These are phyloP conservation scores for Hypoxylon subgilvum DNA, from an alignment of 495 filamentous ascomycete genomes.

Conservation along the genomic window DNA sequence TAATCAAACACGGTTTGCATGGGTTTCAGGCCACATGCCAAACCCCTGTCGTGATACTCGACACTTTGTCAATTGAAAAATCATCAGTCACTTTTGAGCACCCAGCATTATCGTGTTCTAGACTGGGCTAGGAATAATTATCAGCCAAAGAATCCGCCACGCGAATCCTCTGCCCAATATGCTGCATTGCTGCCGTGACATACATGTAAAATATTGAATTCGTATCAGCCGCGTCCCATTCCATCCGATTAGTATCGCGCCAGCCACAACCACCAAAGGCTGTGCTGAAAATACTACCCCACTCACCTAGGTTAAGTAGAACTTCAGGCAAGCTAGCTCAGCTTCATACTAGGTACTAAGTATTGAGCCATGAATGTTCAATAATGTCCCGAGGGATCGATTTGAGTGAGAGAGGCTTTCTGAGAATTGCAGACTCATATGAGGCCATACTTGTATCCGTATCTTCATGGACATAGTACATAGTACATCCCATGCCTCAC, in stretches of 20 bases:
- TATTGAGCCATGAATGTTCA: too few species aligned
- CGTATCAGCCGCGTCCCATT: background rate
- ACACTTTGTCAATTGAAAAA: slow-evolving; percentile 1
- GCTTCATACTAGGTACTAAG: too few species aligned
- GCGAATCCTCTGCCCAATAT: slow-evolving; percentile 13
- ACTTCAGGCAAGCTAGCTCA: too few species aligned
- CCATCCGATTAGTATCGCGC: slow-evolving; percentile 20
- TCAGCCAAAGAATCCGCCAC: slow-evolving; percentile 27
- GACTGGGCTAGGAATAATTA: slow-evolving; percentile 3
- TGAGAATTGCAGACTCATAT: too few species aligned
- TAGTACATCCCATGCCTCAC: too few species aligned
- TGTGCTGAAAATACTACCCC: slow-evolving; percentile 6
- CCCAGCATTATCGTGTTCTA: slow-evolving; percentile 10
- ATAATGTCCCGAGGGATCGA: too few species aligned
- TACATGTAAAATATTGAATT: slow-evolving; percentile 2
- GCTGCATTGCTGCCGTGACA: background rate
- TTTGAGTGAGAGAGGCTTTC: too few species aligned
- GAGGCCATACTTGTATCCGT: too few species aligned
- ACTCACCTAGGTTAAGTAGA: too few species aligned
- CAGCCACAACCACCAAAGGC: slow-evolving; percentile 8
- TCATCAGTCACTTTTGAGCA: slow-evolving; percentile 6
- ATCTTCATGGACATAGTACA: too few species aligned
- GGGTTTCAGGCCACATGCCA: background rate
- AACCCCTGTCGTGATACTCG: background rate
- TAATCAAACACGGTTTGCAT: too few species aligned